Percentiles rank a stretch among this genome's conserved stretches.
These are phyloP conservation scores for Trametes hirsuta DNA, from an alignment of 1,284 basidiomycete genomes.

Conservation along the genomic window DNA sequence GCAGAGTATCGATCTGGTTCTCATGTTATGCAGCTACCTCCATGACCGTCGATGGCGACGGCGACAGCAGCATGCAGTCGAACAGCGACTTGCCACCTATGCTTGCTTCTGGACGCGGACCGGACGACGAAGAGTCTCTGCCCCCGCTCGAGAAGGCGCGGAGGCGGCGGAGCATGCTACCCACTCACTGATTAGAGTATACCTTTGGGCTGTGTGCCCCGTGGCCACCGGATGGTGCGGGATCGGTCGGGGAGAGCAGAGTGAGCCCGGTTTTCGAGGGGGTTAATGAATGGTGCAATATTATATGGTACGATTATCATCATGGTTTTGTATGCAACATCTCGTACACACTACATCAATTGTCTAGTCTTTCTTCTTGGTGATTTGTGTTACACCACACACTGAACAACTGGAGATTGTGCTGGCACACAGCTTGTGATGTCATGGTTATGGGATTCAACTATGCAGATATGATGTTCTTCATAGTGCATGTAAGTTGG, in stretches of 20 bases:
- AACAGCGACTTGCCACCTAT: not conserved
- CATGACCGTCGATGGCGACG: constrained; percentile 39
- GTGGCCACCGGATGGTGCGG: not conserved
- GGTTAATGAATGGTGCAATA: too few relatives aligned
- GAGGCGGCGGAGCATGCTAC: constrained; percentile 45
- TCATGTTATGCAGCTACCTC: not conserved
- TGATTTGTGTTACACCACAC: not conserved
- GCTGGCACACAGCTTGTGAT: too few relatives aligned
- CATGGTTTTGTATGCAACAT: not conserved
- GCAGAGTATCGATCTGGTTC: not conserved
- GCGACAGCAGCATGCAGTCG: constrained; percentile 34
- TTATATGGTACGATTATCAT: not conserved
- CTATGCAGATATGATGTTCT: too few relatives aligned
- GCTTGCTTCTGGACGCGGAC: not conserved
- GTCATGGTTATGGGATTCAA: too few relatives aligned
- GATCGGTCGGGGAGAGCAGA: not conserved
- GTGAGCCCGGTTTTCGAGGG: too few relatives aligned
- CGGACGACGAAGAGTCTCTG: constrained; percentile 30
- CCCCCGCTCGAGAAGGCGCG: constrained; percentile 62
- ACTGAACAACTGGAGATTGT: not conserved
- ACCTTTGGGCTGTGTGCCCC: too few relatives aligned
- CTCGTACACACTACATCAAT: not conserved
- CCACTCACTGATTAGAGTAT: not conserved
- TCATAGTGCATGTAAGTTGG: too few relatives aligned
- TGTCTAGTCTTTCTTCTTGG: not conserved